phyloP scores from a whole-genome alignment of 495 filamentous ascomycete species.

The Pseudevernia furfuracea region DNA sequence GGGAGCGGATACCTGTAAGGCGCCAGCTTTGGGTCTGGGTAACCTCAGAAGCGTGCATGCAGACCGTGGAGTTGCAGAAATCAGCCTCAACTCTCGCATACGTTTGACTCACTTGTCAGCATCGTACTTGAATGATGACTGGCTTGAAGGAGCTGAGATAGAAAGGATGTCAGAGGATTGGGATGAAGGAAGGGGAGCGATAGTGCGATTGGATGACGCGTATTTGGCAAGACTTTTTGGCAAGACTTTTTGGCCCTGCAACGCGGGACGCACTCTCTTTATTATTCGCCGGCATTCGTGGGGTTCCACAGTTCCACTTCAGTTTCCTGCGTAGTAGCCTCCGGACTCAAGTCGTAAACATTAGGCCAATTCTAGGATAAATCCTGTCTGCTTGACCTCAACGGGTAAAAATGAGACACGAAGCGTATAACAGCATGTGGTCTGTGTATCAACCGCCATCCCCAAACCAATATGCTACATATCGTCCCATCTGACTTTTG shows the following conservation, averaged over 20 bases:
- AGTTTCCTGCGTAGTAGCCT: neutral
- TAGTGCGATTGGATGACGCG: neutral
- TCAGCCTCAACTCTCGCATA: neutral
- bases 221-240: conserved; percentile 2
- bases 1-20: neutral
- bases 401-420: neutral
- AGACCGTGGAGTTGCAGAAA: neutral
- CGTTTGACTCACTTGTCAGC: neutral
- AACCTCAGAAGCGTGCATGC: neutral
- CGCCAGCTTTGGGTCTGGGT: neutral
- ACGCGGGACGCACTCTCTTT: no score
- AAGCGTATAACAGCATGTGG: neutral
- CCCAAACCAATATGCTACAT: neutral
- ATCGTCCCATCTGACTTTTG: neutral
- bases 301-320: no score
- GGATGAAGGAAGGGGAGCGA: neutral
- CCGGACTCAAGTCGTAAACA: neutral
- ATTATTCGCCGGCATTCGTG: no score
- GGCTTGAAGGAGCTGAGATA: neutral
- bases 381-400: neutral
- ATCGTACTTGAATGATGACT: neutral
- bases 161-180: neutral
- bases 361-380: neutral
- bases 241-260: conserved; percentile 1
- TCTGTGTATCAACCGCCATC: neutral